Evolutionary conservation across 768 basidiomycete species (phyloP), one percentile per base, ranked within the genome.

Genomic region (Termitomyces bulborhizus): DNA sequence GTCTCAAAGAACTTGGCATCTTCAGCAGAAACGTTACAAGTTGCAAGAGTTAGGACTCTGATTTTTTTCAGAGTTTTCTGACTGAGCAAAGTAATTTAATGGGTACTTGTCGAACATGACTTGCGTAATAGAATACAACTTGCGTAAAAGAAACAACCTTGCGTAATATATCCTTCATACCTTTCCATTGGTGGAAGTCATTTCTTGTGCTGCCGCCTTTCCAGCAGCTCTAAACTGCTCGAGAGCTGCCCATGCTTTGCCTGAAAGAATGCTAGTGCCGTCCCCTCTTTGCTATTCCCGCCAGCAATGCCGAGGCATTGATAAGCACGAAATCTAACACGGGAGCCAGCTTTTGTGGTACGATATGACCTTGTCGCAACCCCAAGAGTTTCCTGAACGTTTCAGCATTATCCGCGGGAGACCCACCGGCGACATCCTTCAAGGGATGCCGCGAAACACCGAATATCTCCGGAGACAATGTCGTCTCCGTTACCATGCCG

Each of bases 301-400:
- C 85, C 44, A 99, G 70, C 57, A 98, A 66, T 12, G 93, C 95
- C 3, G 93, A 85, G 2, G 95, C 83, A 64, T 99, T 98, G 73
- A 98, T 72, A 56, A 94, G 71, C 58, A 98, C 92, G 67, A 94
- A 98, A 62, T 97, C 85, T 47, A 85, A 68, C 29, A 96, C 77
- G 0, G 93, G 80, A 12, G 71, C 73, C 57, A 93, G 65, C 8
- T 68, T 69, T 53, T 75, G 71, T 0, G 86, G 84, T 16, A 85
- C 72, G n/a, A 77, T 66, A 2, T 71, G 69, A 0, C 82, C 83
- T 2, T 79, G 79, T 4, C 73, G 77, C 27, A 98, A 73, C 18
- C n/a, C 53, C 46, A 60, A 26, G 62, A 97, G 71, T 36, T 67
- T 62, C 57, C 71, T 78, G 68, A 97, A 84, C 4, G 83, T 86